phyloP scores from a whole-genome alignment of 139 green algal genomes.

The Coelastrella sp. region DNA sequence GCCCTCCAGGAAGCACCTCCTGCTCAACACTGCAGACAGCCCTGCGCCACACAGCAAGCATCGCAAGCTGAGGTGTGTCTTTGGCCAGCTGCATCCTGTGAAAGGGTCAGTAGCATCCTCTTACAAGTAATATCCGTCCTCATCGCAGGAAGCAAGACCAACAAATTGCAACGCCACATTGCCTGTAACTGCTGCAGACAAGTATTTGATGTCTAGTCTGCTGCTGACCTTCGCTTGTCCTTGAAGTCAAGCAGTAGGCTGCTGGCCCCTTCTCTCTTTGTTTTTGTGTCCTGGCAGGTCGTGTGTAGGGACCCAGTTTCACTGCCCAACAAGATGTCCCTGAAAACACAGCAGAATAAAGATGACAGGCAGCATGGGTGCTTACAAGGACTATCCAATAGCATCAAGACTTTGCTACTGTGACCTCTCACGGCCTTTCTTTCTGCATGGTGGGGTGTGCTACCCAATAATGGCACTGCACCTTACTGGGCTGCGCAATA shows the following conservation, averaged over 20 bases:
- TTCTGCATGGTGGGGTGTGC: too few species aligned
- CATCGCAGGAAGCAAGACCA: too few species aligned
- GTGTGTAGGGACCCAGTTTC: slow-evolving; percentile 66
- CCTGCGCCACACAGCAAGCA: background rate
- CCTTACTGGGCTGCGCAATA: too few species aligned
- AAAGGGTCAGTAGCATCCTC: too few species aligned
- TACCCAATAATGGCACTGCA: too few species aligned
- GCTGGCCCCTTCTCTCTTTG: slow-evolving; percentile 60
- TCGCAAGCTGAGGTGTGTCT: background rate
- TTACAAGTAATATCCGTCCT: too few species aligned
- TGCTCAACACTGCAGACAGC: slow-evolving; percentile 33
- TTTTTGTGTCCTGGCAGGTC: slow-evolving; percentile 64
- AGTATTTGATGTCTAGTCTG: too few species aligned
- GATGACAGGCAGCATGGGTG: background rate
- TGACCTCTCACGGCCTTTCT: too few species aligned
- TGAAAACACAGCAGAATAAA: slow-evolving; percentile 30
- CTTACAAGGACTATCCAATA: background rate
- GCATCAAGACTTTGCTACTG: too few species aligned
- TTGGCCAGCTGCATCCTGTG: too few species aligned
- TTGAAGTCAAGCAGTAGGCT: slow-evolving; percentile 56
- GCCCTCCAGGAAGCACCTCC: slow-evolving; percentile 39
- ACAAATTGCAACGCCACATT: too few species aligned
- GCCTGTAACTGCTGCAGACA: too few species aligned
- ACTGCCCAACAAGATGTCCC: slow-evolving; percentile 77
- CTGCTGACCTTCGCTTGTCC: slow-evolving; percentile 39